Conservation (phyloP, 352 stramenopile species). For the Globisporangium takayamanum region DNA sequence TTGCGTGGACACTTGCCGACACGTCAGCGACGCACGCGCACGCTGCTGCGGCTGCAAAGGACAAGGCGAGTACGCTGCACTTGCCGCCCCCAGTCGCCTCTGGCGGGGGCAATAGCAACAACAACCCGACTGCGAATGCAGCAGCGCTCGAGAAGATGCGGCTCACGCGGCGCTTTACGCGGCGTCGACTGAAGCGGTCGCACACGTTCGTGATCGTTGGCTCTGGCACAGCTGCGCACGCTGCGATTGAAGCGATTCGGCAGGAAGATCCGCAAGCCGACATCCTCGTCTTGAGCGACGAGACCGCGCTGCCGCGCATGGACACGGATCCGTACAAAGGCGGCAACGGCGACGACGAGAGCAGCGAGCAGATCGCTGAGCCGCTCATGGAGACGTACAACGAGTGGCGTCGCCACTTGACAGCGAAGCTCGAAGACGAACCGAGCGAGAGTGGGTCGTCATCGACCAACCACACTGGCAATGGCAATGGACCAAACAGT, state of each 20-base stretch:
- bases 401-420: slow-evolving; percentile 86
- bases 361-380: slow-evolving; percentile 26
- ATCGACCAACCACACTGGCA: too few relatives aligned
- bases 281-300: slow-evolving; percentile 87
- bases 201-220: slow-evolving; percentile 89
- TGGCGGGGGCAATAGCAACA: not conserved
- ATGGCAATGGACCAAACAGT: not conserved
- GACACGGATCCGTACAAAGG: slow-evolving; percentile 34
- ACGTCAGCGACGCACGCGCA: not conserved
- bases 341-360: slow-evolving; percentile 5
- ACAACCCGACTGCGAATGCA: not conserved
- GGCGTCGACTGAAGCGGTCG: slow-evolving; percentile 62
- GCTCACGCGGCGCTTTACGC: slow-evolving; percentile 57
- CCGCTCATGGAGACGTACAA: slow-evolving; percentile 86
- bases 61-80: slow-evolving; percentile 1
- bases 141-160: slow-evolving; percentile 23
- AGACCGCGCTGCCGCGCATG: slow-evolving; percentile 52
- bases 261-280: slow-evolving; percentile 69
- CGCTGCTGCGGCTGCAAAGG: not conserved
- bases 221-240: slow-evolving; percentile 82
- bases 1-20: slow-evolving; percentile 6
- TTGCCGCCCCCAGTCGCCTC: slow-evolving; percentile 2
- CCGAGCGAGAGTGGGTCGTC: slow-evolving; percentile 15
- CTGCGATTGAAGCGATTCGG: slow-evolving; percentile 88
- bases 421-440: slow-evolving; percentile 71